Percentiles rank a stretch among this genome's conserved stretches.
Conservation (phyloP, 1,284 basidiomycete genomes). For the Marasmius fiardii region DNA sequence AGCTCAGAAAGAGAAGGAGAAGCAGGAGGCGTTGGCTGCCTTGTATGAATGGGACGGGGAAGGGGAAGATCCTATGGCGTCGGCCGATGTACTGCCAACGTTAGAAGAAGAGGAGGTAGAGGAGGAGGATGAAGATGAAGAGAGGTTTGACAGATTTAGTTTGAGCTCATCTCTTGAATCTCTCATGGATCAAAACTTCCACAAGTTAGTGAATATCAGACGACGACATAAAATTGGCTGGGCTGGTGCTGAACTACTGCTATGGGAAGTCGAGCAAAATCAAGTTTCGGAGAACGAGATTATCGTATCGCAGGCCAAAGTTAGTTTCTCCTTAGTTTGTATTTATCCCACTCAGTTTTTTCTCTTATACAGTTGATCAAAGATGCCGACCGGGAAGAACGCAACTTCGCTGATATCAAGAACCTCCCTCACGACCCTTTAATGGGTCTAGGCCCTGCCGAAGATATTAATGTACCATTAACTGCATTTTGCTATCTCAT, state of each 20-base stretch:
- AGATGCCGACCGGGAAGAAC: conserved; percentile 45
- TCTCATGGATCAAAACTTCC: conserved; percentile 48
- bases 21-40: conserved; percentile 23
- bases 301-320: conserved; percentile 27
- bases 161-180: conserved; percentile 57
- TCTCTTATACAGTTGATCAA: conserved; percentile 29
- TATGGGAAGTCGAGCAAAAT: conserved; percentile 40
- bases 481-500: conserved; percentile 57
- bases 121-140: conserved; percentile 31
- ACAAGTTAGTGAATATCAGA: conserved; percentile 49
- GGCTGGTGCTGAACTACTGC: conserved; percentile 59
- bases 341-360: not conserved
- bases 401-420: conserved; percentile 32
- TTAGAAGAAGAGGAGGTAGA: conserved; percentile 21
- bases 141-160: conserved; percentile 51
- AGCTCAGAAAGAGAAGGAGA: conserved; percentile 28
- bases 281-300: conserved; percentile 41
- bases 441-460: conserved; percentile 21
- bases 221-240: conserved; percentile 51
- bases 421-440: conserved; percentile 54
- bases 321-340: conserved; percentile 12
- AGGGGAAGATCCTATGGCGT: conserved; percentile 13
- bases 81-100: conserved; percentile 9
- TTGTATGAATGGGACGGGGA: conserved; percentile 15
- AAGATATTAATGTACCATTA: conserved; percentile 50